Base-by-base conservation (phyloP, 129 eudicot genomes). In the Escallonia rubra region DNA sequence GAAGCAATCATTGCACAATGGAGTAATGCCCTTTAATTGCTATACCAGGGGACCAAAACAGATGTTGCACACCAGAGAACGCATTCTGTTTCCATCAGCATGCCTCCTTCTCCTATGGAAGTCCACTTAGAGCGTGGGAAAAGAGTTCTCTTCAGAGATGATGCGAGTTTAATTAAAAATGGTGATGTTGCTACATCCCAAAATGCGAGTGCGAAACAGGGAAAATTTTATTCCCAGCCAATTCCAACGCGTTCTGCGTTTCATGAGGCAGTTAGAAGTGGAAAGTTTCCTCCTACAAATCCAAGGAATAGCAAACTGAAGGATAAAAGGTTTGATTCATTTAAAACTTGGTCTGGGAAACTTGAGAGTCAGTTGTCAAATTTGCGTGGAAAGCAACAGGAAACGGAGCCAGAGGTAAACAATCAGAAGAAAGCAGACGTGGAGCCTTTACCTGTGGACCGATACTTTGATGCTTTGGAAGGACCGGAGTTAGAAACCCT, bases 401-500 rank as follows among this genome's bases (percentile, higher is more conserved):
- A 57, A 41, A 54, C 44, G 34, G 75, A 69, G 38, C 73, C 60
- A 3, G 72, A 78, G 63, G 53, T 54, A 41, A 67, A 70, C 63
- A 50, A 69, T 50, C 73, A 64, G 10, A 75, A 65, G 38, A 80
- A 39, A 55, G 42, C 12, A 4, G 83, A 76, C 16, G 54, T 71
- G 54, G 85, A 81, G 41, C 74, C 61, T 71, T 67, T 92, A 64
- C 86, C 93, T 13, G 98, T 71, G 4, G 87, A 86, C 16, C 83
- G 98, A 52, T 92, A 88, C 76, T 92, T 88, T 9, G 98, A 83
- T 72, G 98, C 98, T 41, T 72, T 92, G 76, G 81, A 86, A 72
- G 96, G 98, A 63, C 98, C 98, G 3, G 98, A 92, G 65, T 65
- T 92, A 81, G 98, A 92, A 64, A 83, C 91, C 4, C 83, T 92